Conservation (phyloP, 2,329 filamentous ascomycete species). For the Emergomyces orientalis region DNA sequence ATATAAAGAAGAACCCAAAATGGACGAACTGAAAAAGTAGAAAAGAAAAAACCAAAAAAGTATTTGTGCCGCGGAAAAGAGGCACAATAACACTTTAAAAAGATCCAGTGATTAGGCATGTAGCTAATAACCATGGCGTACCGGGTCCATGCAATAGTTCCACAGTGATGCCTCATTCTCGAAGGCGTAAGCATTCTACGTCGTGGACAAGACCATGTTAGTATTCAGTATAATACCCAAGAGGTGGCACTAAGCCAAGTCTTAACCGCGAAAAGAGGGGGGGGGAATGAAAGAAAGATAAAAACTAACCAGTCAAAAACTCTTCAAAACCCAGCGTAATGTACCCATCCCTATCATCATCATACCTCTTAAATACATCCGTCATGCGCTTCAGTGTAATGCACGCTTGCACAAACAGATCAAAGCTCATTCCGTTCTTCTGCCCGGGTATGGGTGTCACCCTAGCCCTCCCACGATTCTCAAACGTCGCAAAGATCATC, state of each 20-base stretch:
- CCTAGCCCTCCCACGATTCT: constrained; percentile 45
- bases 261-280: background rate
- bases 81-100: background rate
- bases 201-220: background rate
- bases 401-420: constrained; percentile 94
- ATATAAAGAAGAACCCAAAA: background rate
- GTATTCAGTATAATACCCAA: background rate
- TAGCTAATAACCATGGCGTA: background rate
- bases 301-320: constrained; percentile 53
- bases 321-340: constrained; percentile 76
- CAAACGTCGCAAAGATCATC: constrained; percentile 79
- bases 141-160: background rate
- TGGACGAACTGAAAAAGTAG: background rate
- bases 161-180: constrained; percentile 4
- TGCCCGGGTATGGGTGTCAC: constrained; percentile 32
- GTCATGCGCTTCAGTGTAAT: constrained; percentile 98
- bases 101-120: background rate
- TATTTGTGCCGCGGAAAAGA: background rate
- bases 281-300: constrained; percentile 5
- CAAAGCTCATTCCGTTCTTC: constrained; percentile 70
- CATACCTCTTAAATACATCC: constrained; percentile 98
- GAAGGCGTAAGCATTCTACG: constrained; percentile 11
- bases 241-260: background rate
- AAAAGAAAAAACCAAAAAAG: background rate
- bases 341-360: constrained; percentile 91